Evolutionary conservation across 164 flowering plant species (phyloP).

Genomic region (Pachysandra terminalis): DNA sequence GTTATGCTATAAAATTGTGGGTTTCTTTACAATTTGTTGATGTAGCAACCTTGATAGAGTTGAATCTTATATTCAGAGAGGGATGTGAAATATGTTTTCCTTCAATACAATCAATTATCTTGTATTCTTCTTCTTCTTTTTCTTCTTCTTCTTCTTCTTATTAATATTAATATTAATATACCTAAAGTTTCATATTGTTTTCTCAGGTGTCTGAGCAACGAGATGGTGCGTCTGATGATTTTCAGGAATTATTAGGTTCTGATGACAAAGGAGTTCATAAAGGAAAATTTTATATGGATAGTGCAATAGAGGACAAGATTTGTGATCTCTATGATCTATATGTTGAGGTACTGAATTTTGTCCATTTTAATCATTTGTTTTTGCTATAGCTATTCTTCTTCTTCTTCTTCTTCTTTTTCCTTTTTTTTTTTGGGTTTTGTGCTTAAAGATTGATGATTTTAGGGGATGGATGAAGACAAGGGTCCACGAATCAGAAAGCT

Average conservation of each 20-base stretch:
- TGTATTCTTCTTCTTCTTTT: not conserved
- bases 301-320: conserved; percentile 80
- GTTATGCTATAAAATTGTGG: not conserved
- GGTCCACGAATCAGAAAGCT: conserved; percentile 83
- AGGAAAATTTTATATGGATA: conserved; percentile 59
- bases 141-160: not conserved
- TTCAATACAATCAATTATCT: not conserved
- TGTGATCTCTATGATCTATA: conserved; percentile 93
- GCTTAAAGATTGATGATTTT: conserved; percentile 9
- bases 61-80: not conserved
- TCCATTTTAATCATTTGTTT: too few relatives aligned
- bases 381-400: not conserved
- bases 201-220: conserved; percentile 52
- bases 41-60: not conserved
- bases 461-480: conserved; percentile 93
- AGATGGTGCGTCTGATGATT: conserved; percentile 62
- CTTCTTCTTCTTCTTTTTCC: conserved; percentile 1
- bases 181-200: conserved; percentile 5
- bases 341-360: conserved; percentile 57
- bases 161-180: too few relatives aligned
- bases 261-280: conserved; percentile 55
- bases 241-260: conserved; percentile 48
- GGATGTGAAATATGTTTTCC: not conserved
- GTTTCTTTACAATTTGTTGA: not conserved
- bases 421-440: too few relatives aligned